Evolutionary conservation across 495 filamentous ascomycete species (phyloP), one percentile per base, ranked within the genome.

Genomic region (Bathelium albidoporum): DNA sequence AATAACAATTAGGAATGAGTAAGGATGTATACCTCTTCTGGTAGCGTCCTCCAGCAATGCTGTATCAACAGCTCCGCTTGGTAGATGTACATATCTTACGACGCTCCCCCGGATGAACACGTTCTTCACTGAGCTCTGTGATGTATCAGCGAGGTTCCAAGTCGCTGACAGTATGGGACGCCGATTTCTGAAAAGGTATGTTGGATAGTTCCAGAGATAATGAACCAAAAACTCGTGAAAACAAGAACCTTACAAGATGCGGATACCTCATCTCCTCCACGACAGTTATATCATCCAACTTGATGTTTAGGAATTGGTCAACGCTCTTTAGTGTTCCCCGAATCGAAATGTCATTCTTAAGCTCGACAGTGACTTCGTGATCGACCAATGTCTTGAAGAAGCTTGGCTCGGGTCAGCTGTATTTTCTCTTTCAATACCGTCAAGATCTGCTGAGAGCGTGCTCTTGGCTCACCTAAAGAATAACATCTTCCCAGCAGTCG

Each of bases 351-450:
- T 98, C 94, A 76, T 98, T 98, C 79, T 98, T 98, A 75, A 98
- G 89, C 78, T 97, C 94, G 75, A 98, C 90, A 43, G 91, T 97
- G 61, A 90, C 84, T 79, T 93, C 87, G 73, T 96, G 90, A 81
- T 97, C 94, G 73, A 96, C 94, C 69, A 97, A 89, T 62, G 94
- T 97, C 77, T 97, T 97, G 86, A 98, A 98, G 83, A 97, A 98
- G 78, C 95, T 97, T 69, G n/a, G 26, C 5, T 4, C 11, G 24
- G 16, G 32, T 44, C 18, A 62, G 34, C 60, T 52, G 18, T 52
- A 14, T n/a, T n/a, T n/a, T n/a, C n/a, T n/a, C n/a, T n/a, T n/a
- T n/a, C n/a, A n/a, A n/a, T n/a, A n/a, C n/a, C n/a, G n/a, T n/a
- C n/a, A n/a, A n/a, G n/a, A n/a, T n/a, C n/a, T n/a, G n/a, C n/a